phyloP scores from a whole-genome alignment of 331 rosid species.

The Malus hybrid region DNA sequence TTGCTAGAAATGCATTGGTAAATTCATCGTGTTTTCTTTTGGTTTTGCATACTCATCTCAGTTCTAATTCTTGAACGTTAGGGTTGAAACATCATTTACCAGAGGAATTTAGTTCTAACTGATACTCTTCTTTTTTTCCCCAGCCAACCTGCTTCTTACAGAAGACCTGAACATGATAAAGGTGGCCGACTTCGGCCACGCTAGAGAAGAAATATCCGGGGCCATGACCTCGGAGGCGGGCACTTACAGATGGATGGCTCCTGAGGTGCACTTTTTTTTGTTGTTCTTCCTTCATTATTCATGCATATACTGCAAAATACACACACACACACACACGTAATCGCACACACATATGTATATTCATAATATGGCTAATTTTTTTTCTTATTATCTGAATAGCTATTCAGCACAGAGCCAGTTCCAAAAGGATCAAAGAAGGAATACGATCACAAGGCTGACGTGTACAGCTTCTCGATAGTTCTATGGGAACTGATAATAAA shows the following conservation, averaged over 20 bases:
- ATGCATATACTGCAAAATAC: not conserved
- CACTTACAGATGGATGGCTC: slow-evolving; percentile 77
- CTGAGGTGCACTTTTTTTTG: slow-evolving; percentile 40
- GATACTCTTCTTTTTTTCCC: slow-evolving; percentile 2
- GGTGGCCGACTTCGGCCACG: slow-evolving; percentile 54
- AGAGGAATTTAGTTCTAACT: not conserved
- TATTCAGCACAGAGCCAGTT: slow-evolving; percentile 44
- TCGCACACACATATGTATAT: not conserved
- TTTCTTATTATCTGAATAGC: slow-evolving; percentile 19
- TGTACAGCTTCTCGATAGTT: slow-evolving; percentile 54
- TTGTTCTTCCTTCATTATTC: not conserved
- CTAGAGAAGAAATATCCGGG: slow-evolving; percentile 38
- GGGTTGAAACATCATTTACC: not conserved
- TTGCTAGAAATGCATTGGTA: not conserved
- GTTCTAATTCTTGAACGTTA: not conserved
- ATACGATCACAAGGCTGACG: slow-evolving; percentile 61
- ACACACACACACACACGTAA: too few species aligned
- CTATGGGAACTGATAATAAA: slow-evolving; percentile 52
- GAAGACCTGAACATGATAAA: slow-evolving; percentile 33
- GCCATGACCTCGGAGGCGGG: slow-evolving; percentile 68
- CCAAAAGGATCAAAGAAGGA: slow-evolving; percentile 32
- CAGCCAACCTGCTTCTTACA: slow-evolving; percentile 55
- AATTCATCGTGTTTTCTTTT: not conserved
- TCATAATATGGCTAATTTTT: not conserved
- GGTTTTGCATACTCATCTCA: not conserved